Evolutionary conservation across 2,329 filamentous ascomycete species (phyloP).

Genomic region (Gaeumannomyces tritici): DNA sequence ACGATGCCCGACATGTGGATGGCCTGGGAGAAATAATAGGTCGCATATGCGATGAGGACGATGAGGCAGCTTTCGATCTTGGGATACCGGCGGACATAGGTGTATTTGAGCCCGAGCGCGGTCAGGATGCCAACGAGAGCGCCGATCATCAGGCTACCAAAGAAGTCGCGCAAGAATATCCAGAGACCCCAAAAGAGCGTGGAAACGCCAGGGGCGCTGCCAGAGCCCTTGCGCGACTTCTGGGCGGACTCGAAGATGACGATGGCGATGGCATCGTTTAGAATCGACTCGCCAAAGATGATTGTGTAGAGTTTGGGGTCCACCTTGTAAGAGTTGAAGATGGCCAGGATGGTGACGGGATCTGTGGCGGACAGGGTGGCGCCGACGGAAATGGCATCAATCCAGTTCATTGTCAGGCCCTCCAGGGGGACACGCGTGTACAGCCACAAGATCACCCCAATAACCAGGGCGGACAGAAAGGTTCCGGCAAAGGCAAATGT

Average conservation of each 20-base stretch:
- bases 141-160: slow-evolving; percentile 84
- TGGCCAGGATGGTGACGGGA: slow-evolving; percentile 93
- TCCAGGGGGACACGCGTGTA: slow-evolving; percentile 84
- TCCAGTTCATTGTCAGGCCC: slow-evolving; percentile 77
- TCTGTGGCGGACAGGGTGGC: slow-evolving; percentile 95
- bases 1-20: slow-evolving; percentile 96
- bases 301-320: slow-evolving; percentile 97
- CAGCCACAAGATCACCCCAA: slow-evolving; percentile 78
- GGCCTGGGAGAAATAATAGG: slow-evolving; percentile 96
- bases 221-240: slow-evolving; percentile 70
- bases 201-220: slow-evolving; percentile 63
- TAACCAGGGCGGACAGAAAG: slow-evolving; percentile 92
- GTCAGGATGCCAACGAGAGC: slow-evolving; percentile 79
- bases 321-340: slow-evolving; percentile 99
- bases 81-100: slow-evolving; percentile 80
- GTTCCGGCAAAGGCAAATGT: slow-evolving; percentile 97
- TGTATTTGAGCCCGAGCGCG: slow-evolving; percentile 86
- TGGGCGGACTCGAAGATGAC: slow-evolving; percentile 97
- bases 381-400: slow-evolving; percentile 93
- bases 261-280: slow-evolving; percentile 97
- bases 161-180: slow-evolving; percentile 93
- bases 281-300: slow-evolving; percentile 95
- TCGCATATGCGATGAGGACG: slow-evolving; percentile 88
- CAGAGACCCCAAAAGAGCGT: slow-evolving; percentile 87
- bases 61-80: slow-evolving; percentile 97